A percentile compares a stretch with the other conserved stretches of the same genome.
Evolutionary conservation across 2,329 filamentous ascomycete species (phyloP).

Genomic region (Fusarium sp.): DNA sequence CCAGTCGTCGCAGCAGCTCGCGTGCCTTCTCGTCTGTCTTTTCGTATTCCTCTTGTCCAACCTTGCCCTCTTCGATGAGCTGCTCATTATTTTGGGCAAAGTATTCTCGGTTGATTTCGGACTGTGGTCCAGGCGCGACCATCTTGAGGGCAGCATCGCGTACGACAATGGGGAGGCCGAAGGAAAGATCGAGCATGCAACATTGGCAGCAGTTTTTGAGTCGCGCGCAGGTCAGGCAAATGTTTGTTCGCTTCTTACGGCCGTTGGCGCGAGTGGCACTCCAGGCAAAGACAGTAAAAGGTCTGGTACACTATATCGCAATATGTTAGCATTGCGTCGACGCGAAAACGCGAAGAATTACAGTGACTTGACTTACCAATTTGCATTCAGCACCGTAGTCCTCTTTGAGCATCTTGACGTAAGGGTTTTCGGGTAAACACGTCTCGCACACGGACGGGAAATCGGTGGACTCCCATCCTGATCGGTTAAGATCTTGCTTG

Average conservation of each 20-base stretch:
- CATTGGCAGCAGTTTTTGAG: slow-evolving; percentile 99
- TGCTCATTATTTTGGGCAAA: slow-evolving; percentile 98
- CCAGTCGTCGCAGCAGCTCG: slow-evolving; percentile 83
- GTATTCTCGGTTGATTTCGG: slow-evolving; percentile 94
- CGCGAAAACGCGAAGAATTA: slow-evolving; percentile 1
- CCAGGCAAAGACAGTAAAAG: slow-evolving; percentile 96
- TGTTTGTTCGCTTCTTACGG: slow-evolving; percentile 91
- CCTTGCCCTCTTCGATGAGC: slow-evolving; percentile 90
- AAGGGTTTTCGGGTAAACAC: slow-evolving; percentile 95
- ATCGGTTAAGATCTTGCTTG: slow-evolving; percentile 94
- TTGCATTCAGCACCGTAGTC: slow-evolving; percentile 91
- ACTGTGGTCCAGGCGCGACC: slow-evolving; percentile 91
- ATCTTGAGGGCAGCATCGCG: slow-evolving; percentile 97
- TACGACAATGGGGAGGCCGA: slow-evolving; percentile 92
- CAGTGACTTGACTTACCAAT: slow-evolving; percentile 53
- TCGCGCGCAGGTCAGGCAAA: slow-evolving; percentile 95
- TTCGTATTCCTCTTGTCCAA: slow-evolving; percentile 87
- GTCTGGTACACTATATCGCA: slow-evolving; percentile 75
- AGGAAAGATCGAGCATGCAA: slow-evolving; percentile 97
- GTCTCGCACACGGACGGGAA: slow-evolving; percentile 91
- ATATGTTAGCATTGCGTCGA: background rate
- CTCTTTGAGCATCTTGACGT: slow-evolving; percentile 99
- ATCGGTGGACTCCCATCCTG: slow-evolving; percentile 94
- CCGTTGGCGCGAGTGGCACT: slow-evolving; percentile 87
- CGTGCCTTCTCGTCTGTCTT: slow-evolving; percentile 97